Conservation (phyloP, 1,284 basidiomycete species). For the Clitocybe nebularis region DNA sequence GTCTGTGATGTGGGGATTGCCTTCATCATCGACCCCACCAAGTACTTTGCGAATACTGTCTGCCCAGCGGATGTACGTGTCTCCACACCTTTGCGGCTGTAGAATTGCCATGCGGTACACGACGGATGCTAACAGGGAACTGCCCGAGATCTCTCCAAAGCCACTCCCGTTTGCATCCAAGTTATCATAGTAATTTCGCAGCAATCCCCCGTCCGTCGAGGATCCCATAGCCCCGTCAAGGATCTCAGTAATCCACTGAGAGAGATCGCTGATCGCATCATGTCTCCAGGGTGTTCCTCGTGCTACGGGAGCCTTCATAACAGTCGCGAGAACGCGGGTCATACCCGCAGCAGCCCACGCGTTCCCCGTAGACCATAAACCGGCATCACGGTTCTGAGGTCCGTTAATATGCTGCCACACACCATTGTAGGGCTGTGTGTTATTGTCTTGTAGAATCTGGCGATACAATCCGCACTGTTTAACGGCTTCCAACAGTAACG, state of each 20-base stretch:
- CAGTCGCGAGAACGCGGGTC: conserved; percentile 43
- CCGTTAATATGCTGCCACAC: conserved; percentile 49
- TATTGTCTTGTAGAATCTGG: conserved; percentile 39
- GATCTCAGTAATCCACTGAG: conserved; percentile 33
- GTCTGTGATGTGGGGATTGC: conserved; percentile 18
- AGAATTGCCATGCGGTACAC: conserved; percentile 33
- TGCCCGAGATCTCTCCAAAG: conserved; percentile 42
- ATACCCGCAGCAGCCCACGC: conserved; percentile 36
- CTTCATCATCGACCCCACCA: conserved; percentile 15
- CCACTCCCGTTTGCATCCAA: conserved; percentile 24
- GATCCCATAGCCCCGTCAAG: conserved; percentile 42
- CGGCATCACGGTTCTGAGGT: conserved; percentile 38
- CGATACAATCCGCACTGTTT: conserved; percentile 45
- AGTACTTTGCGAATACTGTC: conserved; percentile 22
- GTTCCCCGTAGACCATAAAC: conserved; percentile 54
- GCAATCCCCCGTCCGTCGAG: conserved; percentile 27
- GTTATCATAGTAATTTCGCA: conserved; percentile 38
- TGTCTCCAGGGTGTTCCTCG: conserved; percentile 21
- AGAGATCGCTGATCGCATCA: conserved; percentile 19
- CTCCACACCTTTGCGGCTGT: conserved; percentile 23
- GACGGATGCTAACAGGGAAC: conserved; percentile 36
- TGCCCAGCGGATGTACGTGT: conserved; percentile 26
- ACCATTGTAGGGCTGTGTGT: conserved; percentile 21
- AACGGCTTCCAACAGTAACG: conserved; percentile 40
- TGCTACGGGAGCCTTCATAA: conserved; percentile 36